phyloP scores from a whole-genome alignment of 441 rosid genomes.

The Erysimum cheiri region DNA sequence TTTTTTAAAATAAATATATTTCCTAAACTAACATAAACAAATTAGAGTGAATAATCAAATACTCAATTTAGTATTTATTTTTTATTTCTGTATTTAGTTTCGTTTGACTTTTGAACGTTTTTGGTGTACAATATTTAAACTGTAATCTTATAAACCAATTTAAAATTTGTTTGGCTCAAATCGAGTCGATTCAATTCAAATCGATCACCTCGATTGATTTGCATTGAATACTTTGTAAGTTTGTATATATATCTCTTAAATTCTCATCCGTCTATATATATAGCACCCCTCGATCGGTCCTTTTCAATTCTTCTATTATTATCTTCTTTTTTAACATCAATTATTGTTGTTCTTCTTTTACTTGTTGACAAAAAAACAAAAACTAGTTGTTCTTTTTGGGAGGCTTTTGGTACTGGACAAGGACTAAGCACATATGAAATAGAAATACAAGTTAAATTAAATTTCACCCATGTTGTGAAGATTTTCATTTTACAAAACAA shows the following conservation, averaged over 20 bases:
- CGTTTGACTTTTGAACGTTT: too few relatives aligned
- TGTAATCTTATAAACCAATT: neutral
- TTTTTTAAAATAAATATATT: too few relatives aligned
- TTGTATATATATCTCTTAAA: neutral
- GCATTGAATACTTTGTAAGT: neutral
- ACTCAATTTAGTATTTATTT: too few relatives aligned
- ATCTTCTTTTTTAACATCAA: neutral
- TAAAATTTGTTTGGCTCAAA: neutral
- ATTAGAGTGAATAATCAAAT: too few relatives aligned
- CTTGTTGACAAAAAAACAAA: neutral
- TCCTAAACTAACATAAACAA: too few relatives aligned
- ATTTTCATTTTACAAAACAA: neutral
- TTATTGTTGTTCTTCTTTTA: neutral
- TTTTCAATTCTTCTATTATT: neutral
- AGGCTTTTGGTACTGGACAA: slow-evolving; percentile 2
- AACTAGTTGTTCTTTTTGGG: neutral
- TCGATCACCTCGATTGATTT: neutral
- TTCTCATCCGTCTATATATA: neutral
- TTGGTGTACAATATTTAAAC: neutral
- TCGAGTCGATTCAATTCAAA: neutral
- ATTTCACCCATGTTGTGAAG: slow-evolving; percentile 1
- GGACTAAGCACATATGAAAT: slow-evolving; percentile 3
- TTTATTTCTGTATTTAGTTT: too few relatives aligned
- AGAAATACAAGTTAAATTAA: neutral
- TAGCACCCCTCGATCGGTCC: neutral